Conservation (phyloP, 208 protist genomes). For the Leptomonas pyrrhocoris region DNA sequence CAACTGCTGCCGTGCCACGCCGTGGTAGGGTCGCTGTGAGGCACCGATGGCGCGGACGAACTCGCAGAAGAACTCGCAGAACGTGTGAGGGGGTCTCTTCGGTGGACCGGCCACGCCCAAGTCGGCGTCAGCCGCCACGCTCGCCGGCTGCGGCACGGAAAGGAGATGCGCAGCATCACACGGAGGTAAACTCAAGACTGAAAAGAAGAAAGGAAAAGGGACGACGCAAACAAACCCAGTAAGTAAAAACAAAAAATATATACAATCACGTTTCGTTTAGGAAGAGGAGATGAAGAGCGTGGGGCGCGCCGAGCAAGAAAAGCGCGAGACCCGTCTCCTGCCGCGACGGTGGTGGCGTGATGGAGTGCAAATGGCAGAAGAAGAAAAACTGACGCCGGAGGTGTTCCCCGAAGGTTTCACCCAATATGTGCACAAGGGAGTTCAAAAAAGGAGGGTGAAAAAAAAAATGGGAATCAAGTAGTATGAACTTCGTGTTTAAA, state of each 20-base stretch:
- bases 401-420: too few species aligned
- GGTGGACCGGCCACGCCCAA: background rate
- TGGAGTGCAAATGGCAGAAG: background rate
- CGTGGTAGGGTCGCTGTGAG: background rate
- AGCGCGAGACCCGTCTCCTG: too few species aligned
- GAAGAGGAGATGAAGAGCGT: background rate
- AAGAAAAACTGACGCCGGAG: background rate
- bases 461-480: too few species aligned
- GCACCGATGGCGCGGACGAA: background rate
- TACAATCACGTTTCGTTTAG: too few species aligned
- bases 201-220: constrained; percentile 7
- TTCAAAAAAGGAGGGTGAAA: constrained; percentile 2
- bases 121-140: constrained; percentile 12
- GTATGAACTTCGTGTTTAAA: background rate
- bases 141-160: background rate
- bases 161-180: constrained; percentile 1
- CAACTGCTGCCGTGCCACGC: too few species aligned
- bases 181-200: background rate
- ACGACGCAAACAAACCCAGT: background rate
- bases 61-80: background rate
- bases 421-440: background rate
- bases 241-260: background rate
- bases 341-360: background rate
- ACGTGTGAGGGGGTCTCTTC: background rate
- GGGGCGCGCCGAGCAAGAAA: constrained; percentile 2